These are phyloP conservation scores for Globisporangium uncinulatum DNA, from an alignment of 352 stramenopile species.

Conservation along the genomic window DNA sequence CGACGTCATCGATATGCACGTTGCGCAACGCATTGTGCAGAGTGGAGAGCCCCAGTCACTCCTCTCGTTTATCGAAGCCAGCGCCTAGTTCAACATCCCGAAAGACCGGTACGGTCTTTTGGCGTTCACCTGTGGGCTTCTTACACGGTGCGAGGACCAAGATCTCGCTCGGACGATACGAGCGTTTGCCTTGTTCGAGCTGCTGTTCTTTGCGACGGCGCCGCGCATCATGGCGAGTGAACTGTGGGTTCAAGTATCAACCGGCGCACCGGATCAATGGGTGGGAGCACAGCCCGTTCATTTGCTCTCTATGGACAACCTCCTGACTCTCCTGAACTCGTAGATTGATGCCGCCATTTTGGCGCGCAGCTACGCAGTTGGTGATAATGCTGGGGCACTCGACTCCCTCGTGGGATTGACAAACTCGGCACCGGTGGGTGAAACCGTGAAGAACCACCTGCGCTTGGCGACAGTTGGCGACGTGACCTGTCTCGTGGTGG, in stretches of 20 bases:
- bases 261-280: neutral
- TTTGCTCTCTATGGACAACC: slow-evolving; percentile 1
- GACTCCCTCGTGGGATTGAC: neutral
- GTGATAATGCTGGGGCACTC: neutral
- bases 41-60: neutral
- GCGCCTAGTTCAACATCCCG: neutral
- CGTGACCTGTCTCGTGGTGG: neutral
- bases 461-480: neutral
- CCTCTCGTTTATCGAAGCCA: neutral
- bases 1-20: slow-evolving; percentile 1
- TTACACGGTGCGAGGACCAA: neutral
- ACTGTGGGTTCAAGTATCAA: neutral
- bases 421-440: neutral
- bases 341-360: neutral
- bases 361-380: neutral
- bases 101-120: neutral
- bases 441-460: slow-evolving; percentile 1
- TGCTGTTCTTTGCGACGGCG: neutral
- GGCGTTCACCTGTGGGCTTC: neutral
- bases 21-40: neutral
- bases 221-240: neutral
- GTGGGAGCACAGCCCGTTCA: neutral
- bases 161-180: neutral
- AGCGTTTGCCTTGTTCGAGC: neutral
- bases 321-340: neutral